phyloP scores from a whole-genome alignment of 148 eudicot genomes.

The Silene latifolia region DNA sequence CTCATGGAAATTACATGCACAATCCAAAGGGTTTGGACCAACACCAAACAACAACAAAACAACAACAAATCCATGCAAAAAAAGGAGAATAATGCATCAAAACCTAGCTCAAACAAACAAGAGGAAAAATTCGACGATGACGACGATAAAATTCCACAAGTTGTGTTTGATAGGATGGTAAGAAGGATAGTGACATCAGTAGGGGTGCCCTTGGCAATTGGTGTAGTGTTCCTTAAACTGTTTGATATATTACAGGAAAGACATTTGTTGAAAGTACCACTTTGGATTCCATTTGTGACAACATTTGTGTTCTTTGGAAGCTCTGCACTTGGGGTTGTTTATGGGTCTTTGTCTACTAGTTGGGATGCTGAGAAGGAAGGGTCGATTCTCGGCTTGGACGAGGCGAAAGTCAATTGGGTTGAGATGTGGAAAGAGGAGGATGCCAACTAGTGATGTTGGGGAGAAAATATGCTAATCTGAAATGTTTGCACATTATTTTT shows the following conservation, averaged over 20 bases:
- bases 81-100: conserved; percentile 19
- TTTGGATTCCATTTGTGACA: conserved; percentile 65
- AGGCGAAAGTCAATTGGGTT: conserved; percentile 70
- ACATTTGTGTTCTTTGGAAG: conserved; percentile 67
- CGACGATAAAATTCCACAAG: conserved; percentile 56
- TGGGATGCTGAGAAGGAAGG: conserved; percentile 63
- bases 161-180: conserved; percentile 67
- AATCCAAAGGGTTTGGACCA: conserved; percentile 31
- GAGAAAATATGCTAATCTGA: not conserved
- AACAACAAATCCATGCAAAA: not conserved
- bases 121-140: conserved; percentile 31
- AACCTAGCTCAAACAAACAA: not conserved
- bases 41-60: not conserved
- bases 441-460: conserved; percentile 1
- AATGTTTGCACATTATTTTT: not conserved
- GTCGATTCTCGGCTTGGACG: conserved; percentile 63
- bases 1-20: conserved; percentile 28
- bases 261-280: conserved; percentile 54
- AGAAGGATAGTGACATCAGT: conserved; percentile 51
- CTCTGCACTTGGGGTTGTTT: conserved; percentile 74
- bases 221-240: conserved; percentile 40
- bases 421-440: conserved; percentile 79
- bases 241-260: conserved; percentile 44
- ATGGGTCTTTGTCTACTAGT: conserved; percentile 75
- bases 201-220: conserved; percentile 54